Evolutionary conservation across 805 yeast species (phyloP).

Genomic region (Candida bentonensis): DNA sequence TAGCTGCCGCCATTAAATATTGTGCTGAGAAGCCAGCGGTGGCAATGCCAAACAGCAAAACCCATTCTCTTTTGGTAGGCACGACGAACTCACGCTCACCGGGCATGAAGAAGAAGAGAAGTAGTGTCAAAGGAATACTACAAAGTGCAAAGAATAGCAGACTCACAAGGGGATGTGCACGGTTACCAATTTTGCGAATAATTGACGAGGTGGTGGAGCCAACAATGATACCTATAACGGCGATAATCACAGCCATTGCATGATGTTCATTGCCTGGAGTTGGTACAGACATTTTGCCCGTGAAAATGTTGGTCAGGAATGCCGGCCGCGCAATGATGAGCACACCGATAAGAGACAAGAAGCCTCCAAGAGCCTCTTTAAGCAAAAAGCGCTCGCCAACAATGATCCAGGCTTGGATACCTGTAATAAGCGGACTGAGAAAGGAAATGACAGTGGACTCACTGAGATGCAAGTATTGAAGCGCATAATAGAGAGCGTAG

Average conservation of each 20-base stretch:
- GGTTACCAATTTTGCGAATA: constrained; percentile 59
- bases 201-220: constrained; percentile 20
- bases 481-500: constrained; percentile 60
- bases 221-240: constrained; percentile 32
- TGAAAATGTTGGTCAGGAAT: constrained; percentile 28
- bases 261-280: constrained; percentile 30
- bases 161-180: constrained; percentile 67
- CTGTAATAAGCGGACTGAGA: constrained; percentile 63
- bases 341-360: constrained; percentile 61
- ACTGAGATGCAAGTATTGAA: constrained; percentile 58
- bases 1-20: constrained; percentile 62
- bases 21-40: constrained; percentile 75
- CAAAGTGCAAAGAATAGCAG: constrained; percentile 63
- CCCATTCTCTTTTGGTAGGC: constrained; percentile 60
- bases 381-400: constrained; percentile 53
- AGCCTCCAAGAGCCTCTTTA: constrained; percentile 55
- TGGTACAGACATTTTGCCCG: not conserved
- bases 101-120: constrained; percentile 35
- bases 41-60: constrained; percentile 46
- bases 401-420: constrained; percentile 53
- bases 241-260: constrained; percentile 49
- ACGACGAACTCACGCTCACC: constrained; percentile 38
- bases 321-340: constrained; percentile 69
- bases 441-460: constrained; percentile 77
- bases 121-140: constrained; percentile 31